These are phyloP conservation scores for Fusarium poae DNA, from an alignment of 2,329 filamentous ascomycete species.

Conservation along the genomic window DNA sequence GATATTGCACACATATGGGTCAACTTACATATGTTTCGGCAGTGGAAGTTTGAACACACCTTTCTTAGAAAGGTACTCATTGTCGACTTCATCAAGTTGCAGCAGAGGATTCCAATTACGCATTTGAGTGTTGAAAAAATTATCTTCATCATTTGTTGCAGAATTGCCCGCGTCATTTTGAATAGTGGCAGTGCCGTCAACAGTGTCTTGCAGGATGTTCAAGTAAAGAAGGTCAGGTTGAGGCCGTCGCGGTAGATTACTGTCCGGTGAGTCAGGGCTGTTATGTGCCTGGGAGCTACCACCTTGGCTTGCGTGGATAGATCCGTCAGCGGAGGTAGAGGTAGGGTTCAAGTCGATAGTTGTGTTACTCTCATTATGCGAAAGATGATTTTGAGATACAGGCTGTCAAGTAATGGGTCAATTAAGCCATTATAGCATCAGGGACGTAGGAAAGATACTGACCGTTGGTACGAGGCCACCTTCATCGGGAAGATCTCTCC, in stretches of 20 bases:
- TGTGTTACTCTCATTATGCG: background rate
- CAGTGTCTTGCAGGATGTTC: conserved; percentile 34
- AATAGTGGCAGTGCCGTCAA: fast-evolving
- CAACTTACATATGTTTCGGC: conserved; percentile 1
- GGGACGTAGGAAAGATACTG: background rate
- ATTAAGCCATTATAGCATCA: background rate
- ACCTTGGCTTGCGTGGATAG: background rate
- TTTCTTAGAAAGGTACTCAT: conserved; percentile 37
- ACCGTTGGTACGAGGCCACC: background rate
- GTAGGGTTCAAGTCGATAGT: background rate
- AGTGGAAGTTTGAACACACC: conserved; percentile 36
- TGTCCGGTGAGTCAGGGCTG: background rate
- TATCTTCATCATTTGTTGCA: background rate
- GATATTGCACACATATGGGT: fast-evolving
- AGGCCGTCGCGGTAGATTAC: background rate
- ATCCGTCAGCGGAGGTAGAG: background rate
- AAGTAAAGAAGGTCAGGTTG: conserved; percentile 29
- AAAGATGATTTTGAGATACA: background rate
- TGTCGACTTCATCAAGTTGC: conserved; percentile 21
- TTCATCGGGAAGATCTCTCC: fast-evolving
- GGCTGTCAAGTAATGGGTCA: background rate
- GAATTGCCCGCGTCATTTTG: background rate
- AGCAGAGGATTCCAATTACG: conserved; percentile 18
- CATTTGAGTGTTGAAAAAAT: conserved; percentile 9
- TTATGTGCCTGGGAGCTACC: background rate